Evolutionary conservation across 805 yeast species (phyloP), one percentile per base, ranked within the genome.

Genomic region (Lipomyces starkeyi): DNA sequence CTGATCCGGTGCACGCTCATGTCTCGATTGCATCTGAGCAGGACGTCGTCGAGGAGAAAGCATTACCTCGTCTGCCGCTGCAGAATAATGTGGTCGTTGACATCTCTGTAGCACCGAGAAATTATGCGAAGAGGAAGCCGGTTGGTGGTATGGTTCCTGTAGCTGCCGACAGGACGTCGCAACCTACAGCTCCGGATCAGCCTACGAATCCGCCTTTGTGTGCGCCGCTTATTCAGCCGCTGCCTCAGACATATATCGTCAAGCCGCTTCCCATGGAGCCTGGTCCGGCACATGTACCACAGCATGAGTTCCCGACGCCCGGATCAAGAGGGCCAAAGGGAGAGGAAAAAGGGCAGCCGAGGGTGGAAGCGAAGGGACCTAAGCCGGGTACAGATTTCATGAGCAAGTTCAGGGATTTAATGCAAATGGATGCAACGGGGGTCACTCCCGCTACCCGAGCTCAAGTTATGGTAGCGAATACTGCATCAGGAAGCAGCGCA

Each of bases 371-470:
- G 6, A 52, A 53, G 27, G 14, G 52, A 13, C 40, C 49, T 2
- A 62, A 17, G 2, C 13, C 3, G 14, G 17, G 55, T 3, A 35
- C 47, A 8, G 40, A 62, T 3, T 64, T 64, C 34, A 59, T 32
- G 35, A 55, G 29, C 43, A 67, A 61, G 43, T 22, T 67, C 22
- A 49, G 25, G 35, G 71, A 67, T 32, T 61, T 67, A 22, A 64
- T 67, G 65, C 71, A 67, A 54, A 67, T 67, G 65, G 71, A 67
- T 58, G 68, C 70, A 22, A 56, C 63, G 59, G 67, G 67, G 8
- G 49, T 67, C 13, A 60, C 70, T 3, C 70, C 67, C 2, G 62
- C 43, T 6, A 58, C 60, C 32, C 62, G 68, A 47, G 59, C 49
- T 9, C 63, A 59, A n/a, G 49, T 54, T 13, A 32, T 14, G 13